Base-by-base conservation (phyloP, 768 basidiomycete genomes). In the Gymnopilus junonius region DNA sequence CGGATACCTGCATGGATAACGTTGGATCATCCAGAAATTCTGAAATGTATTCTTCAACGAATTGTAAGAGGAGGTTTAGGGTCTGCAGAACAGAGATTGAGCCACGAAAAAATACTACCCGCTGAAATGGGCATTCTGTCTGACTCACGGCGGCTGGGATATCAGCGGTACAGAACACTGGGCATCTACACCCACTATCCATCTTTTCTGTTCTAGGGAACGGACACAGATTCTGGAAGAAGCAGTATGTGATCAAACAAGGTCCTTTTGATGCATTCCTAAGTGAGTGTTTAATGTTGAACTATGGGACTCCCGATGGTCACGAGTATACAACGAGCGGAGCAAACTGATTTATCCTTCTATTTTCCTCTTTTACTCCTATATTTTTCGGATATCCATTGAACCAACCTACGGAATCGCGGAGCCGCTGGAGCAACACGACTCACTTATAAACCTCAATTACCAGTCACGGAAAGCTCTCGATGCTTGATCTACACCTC, bases 401-500 rank as follows among this genome's bases (percentile, higher is more conserved):
- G n/a, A n/a, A n/a, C n/a, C n/a, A n/a, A n/a, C n/a, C n/a, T n/a
- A n/a, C n/a, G n/a, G n/a, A n/a, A n/a, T n/a, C n/a, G n/a, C n/a
- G n/a, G n/a, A n/a, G n/a, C n/a, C n/a, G n/a, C n/a, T n/a, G n/a
- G n/a, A n/a, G n/a, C 2, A 40, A 40, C 39, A n/a, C 39, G 10
- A 40, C 8, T 40, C 39, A 20, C n/a, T n/a, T n/a, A n/a, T n/a
- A n/a, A n/a, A 20, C 2, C n/a, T 20, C 11, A 11, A 20, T 20
- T 61, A 61, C 59, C 59, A 61, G n/a, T 61, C 54, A 1, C 34
- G 32, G 20, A 62, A 56, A 27, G 56, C 32, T 35, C 31, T 56
- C 53, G 42, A 62, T 6, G 40, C 40, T 27, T 56, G 42, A 43
- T 62, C 61, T 62, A 62, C 32, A 62, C 61, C 55, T 14, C 42